Evolutionary conservation across 352 stramenopile genomes (phyloP).

Genomic region (Nothophytophthora sp.): DNA sequence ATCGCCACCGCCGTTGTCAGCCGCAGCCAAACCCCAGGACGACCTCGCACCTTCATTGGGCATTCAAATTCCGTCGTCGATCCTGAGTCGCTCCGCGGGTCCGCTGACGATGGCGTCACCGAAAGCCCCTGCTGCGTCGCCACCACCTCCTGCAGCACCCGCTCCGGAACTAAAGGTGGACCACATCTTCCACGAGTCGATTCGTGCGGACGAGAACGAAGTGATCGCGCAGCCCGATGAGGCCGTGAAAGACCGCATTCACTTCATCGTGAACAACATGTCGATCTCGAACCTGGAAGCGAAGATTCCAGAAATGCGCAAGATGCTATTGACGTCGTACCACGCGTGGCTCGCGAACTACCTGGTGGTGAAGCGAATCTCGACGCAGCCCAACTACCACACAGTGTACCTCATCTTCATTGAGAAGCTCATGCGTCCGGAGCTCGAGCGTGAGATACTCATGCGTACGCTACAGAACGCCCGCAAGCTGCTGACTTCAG

Average conservation of each 20-base stretch:
- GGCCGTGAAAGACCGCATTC: constrained; percentile 95
- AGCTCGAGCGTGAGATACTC: constrained; percentile 95
- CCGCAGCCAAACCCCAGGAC: constrained; percentile 26
- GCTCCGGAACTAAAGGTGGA: constrained; percentile 70
- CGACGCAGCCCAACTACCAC: constrained; percentile 99
- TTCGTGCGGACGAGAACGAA: constrained; percentile 59
- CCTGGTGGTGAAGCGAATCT: constrained; percentile 98
- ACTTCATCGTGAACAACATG: constrained; percentile 99
- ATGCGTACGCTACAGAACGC: constrained; percentile 96
- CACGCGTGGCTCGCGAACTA: constrained; percentile 99
- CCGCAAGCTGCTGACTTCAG: constrained; percentile 96
- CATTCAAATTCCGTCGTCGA: constrained; percentile 42
- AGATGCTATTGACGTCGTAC: constrained; percentile 93
- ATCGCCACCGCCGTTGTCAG: constrained; percentile 9
- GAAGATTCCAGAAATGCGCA: constrained; percentile 96
- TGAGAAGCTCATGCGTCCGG: constrained; percentile 93
- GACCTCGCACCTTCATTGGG: constrained; percentile 21
- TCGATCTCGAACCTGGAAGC: constrained; percentile 96
- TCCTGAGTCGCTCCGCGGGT: constrained; percentile 45
- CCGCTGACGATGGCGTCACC: constrained; percentile 46
- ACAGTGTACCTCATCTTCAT: constrained; percentile 98
- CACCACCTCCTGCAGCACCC: constrained; percentile 41
- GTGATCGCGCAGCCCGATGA: constrained; percentile 74
- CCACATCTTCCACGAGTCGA: constrained; percentile 85
- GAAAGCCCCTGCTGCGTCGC: constrained; percentile 40